Evolutionary conservation across 208 protist species (phyloP), one percentile per base, ranked within the genome.

Genomic region (Porcisia hertigi): DNA sequence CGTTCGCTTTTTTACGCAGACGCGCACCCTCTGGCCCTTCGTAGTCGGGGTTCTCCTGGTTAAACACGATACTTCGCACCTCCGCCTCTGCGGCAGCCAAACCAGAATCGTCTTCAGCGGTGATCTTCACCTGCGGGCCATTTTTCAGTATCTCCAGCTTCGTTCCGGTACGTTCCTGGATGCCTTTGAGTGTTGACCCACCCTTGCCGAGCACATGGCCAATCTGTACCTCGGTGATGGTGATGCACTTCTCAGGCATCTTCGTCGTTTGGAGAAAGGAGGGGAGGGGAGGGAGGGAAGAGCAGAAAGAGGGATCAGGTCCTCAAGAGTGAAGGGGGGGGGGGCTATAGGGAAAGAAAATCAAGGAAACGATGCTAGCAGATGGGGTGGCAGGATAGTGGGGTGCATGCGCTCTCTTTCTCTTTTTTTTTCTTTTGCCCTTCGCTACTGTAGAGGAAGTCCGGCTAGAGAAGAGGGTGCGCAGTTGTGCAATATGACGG

Each of bases 31-130:
- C 69, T 3, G 76, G 70, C 0, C 88, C 88, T 75, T 89, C 85
- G 69, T 92, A 92, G 77, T 92, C 82, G 53, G 86, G 86, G 52
- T 91, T 85, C 73, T 84, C 80, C 67, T 88, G 82, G n/a, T 83
- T 69, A 4, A 57, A 25, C 11, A 92, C 75, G 41, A 92, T 92
- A 0, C 16, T 23, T 14, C 74, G 52, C 34, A 92, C 81, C 45
- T 88, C 75, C 1, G 69, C 74, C 58, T 71, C 74, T 5, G 88
- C 85, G 16, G 75, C 83, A 23, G 34, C 59, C 64, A 92, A 69
- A 65, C 82, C 59, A 23, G 71, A 53, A 30, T 84, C 76, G 66
- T 88, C 81, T 52, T 85, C 85, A 18, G 77, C 88, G 39, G 77
- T 85, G 80, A 92, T 92, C 70, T 77, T 80, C 43, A 89, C 85